phyloP scores from a whole-genome alignment of 225 moss, liverwort and hornwort genomes.

The Ulota crispa region DNA sequence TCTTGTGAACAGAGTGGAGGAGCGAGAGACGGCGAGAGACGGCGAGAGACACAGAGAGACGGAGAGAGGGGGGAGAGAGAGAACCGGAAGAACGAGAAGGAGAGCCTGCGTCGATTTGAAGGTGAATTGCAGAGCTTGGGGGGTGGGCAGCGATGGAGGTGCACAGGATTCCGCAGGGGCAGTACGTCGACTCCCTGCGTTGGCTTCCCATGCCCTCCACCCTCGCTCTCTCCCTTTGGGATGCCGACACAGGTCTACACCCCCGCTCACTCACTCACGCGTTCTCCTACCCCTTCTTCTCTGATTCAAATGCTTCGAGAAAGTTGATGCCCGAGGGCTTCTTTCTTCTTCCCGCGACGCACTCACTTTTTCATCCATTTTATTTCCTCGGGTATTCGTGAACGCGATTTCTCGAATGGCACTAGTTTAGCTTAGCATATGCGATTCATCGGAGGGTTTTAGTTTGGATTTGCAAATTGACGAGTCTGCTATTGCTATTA shows the following conservation, averaged over 20 bases:
- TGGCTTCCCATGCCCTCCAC: constrained; percentile 62
- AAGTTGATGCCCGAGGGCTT: neutral
- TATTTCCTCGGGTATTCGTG: neutral
- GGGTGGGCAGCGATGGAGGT: constrained; percentile 44
- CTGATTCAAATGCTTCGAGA: neutral
- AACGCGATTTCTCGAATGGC: neutral
- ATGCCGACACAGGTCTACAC: constrained; percentile 50
- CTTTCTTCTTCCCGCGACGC: neutral
- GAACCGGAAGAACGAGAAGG: too few relatives aligned
- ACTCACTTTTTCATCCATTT: neutral
- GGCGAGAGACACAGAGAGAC: too few relatives aligned
- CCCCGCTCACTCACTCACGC: neutral
- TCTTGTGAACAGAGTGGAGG: neutral
- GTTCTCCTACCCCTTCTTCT: neutral
- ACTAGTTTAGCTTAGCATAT: neutral
- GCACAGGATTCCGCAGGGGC: constrained; percentile 63
- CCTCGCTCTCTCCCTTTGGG: constrained; percentile 57
- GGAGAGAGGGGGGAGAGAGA: too few relatives aligned
- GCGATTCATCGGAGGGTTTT: neutral
- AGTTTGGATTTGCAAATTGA: neutral
- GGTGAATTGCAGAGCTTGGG: neutral
- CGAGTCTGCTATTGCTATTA: neutral
- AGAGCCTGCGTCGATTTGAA: neutral
- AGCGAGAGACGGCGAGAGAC: too few relatives aligned
- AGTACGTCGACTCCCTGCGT: constrained; percentile 52